Evolutionary conservation across 2,329 filamentous ascomycete species (phyloP).

Genomic region (Xenosphaeropsis pyriputrescens): DNA sequence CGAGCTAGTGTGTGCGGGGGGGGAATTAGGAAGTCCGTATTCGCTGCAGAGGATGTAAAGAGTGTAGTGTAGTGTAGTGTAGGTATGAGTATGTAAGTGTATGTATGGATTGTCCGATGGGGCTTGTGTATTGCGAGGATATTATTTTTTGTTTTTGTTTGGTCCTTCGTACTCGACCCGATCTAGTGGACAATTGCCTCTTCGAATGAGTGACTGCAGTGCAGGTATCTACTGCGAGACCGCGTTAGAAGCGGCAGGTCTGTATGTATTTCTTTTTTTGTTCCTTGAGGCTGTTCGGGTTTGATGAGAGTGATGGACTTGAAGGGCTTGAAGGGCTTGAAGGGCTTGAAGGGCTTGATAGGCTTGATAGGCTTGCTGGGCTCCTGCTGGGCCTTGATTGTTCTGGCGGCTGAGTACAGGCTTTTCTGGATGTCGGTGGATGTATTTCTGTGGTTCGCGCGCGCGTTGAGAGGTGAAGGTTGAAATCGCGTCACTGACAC

Average conservation of each 20-base stretch:
- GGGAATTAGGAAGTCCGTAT: background rate
- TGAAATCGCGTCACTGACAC: too few species aligned
- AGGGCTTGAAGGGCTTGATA: constrained; percentile 5
- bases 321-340: background rate
- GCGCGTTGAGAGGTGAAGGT: too few species aligned
- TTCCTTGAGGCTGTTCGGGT: background rate
- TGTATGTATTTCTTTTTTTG: constrained; percentile 1
- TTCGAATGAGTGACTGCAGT: constrained; percentile 1
- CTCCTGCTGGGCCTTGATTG: too few species aligned
- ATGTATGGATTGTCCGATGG: background rate
- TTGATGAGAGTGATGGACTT: constrained; percentile 4
- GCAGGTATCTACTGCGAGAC: constrained; percentile 7
- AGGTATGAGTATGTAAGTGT: background rate
- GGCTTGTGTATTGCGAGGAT: background rate
- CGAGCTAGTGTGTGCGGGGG: background rate
- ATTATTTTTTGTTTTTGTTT: background rate
- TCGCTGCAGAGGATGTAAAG: background rate
- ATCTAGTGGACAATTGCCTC: background rate
- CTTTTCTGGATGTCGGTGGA: too few species aligned
- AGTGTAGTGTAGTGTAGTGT: background rate
- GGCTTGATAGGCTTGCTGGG: too few species aligned
- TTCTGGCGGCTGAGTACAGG: too few species aligned
- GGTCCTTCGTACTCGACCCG: background rate
- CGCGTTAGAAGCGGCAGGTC: constrained; percentile 7
- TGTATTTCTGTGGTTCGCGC: too few species aligned